These are phyloP conservation scores for Penicillium crustosum DNA, from an alignment of 2,329 filamentous ascomycete species.

Conservation along the genomic window DNA sequence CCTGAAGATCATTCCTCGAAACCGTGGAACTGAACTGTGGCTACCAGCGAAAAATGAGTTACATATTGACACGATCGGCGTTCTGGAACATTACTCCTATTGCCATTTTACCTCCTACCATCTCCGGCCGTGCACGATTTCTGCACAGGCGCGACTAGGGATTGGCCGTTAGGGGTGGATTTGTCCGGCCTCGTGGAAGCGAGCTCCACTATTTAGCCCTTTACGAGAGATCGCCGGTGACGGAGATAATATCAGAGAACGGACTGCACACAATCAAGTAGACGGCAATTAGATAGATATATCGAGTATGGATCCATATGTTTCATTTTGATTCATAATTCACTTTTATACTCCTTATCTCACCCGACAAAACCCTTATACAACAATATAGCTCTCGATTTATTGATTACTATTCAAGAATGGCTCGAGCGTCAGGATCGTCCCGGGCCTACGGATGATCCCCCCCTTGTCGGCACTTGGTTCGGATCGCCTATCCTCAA, in stretches of 20 bases:
- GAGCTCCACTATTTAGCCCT: constrained; percentile 23
- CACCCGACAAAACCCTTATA: neutral
- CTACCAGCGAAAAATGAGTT: constrained; percentile 5
- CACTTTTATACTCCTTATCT: neutral
- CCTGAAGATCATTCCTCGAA: constrained; percentile 12
- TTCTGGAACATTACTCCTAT: constrained; percentile 23
- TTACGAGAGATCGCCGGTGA: constrained; percentile 22
- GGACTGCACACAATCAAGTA: neutral
- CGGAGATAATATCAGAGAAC: neutral
- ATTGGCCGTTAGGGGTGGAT: constrained; percentile 23
- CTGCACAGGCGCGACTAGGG: constrained; percentile 17
- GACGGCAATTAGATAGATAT: neutral
- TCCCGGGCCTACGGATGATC: constrained; percentile 10
- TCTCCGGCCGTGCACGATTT: constrained; percentile 20
- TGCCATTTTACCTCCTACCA: neutral
- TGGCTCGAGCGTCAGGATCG: constrained; percentile 13
- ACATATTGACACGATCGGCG: constrained; percentile 19
- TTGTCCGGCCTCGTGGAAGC: constrained; percentile 28
- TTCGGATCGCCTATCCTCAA: constrained; percentile 9
- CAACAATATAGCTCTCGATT: neutral
- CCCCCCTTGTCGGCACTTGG: constrained; percentile 12
- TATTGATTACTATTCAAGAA: neutral
- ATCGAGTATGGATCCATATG: neutral
- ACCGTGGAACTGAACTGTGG: neutral
- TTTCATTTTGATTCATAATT: neutral